Base-by-base conservation (phyloP, 2,329 filamentous ascomycete genomes). In the Moelleriella libera region DNA sequence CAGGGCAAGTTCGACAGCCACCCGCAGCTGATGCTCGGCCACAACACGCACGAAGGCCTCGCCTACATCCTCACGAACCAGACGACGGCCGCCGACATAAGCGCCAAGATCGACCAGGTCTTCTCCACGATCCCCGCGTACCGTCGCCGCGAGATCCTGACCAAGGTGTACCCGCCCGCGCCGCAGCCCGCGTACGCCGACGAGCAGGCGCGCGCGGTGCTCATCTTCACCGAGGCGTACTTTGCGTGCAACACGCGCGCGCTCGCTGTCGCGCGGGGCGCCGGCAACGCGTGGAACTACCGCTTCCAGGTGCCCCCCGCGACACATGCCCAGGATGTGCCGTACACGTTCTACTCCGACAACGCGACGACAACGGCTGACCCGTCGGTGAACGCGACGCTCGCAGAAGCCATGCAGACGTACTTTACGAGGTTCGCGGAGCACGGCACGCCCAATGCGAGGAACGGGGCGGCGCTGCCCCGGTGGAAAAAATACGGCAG, bases 241-340 rank as follows among this genome's bases (percentile, higher is more conserved):
- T 71, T 74, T 53, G 61, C 58, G 29, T 78, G 75, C 65, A 75
- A 77, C 57, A 68, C 70, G 7, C 63, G 68, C 53, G 74, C 66
- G 52, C 60, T 78, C 5, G 63, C 64, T 49, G 62, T 58, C 4
- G 73, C 67, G 6, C 71, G 62, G 58, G 53, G 55, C 6, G 70
- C 71, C 34, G 34, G 34, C 55, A 45, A 64, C 10, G 70, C 70
- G 0, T 71, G 70, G 53, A 61, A 62, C 2, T 78, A 78, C 57
- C 59, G 67, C 40, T 78, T 77, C 54, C 60, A 66, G 30, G 63
- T 75, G 0, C 68, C 68, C 0, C 72, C 73, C 0, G 72, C 63
- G 4, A 55, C 72, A 12, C 75, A 79, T 51, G 71, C 68, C 11
- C 56, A 66, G 45, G 75, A 78, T 51, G 52, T 75, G 1, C 49